Conservation (phyloP, 495 filamentous ascomycete species). For the Neurospora terricola region DNA sequence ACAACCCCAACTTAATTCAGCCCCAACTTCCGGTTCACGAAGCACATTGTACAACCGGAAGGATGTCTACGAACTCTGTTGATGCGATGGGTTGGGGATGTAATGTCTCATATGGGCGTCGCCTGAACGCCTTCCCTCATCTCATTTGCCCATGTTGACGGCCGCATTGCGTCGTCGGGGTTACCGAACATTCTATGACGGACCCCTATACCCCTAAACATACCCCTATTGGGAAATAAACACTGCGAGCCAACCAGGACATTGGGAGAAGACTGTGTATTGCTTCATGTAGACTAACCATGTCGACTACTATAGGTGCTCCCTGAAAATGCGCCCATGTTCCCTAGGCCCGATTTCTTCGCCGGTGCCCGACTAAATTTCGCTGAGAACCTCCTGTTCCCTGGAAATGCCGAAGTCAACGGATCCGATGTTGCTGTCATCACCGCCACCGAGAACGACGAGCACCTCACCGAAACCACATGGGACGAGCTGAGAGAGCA, state of each 20-base stretch:
- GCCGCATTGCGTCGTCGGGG: neutral
- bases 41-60: neutral
- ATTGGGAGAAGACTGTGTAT: neutral
- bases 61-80: neutral
- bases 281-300: neutral
- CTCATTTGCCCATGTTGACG: neutral
- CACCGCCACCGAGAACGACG: slow-evolving; percentile 57
- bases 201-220: neutral
- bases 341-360: slow-evolving; percentile 81
- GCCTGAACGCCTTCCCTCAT: neutral
- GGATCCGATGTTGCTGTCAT: slow-evolving; percentile 60
- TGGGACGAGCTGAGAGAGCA: slow-evolving; percentile 74
- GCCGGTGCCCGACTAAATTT: slow-evolving; percentile 71
- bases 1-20: neutral
- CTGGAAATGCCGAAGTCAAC: slow-evolving; percentile 35
- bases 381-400: slow-evolving; percentile 84
- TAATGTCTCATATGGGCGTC: neutral
- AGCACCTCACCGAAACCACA: slow-evolving; percentile 53
- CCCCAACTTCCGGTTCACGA: slow-evolving; percentile 2
- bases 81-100: neutral
- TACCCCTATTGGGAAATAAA: neutral
- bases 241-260: neutral
- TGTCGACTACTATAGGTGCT: slow-evolving; percentile 48
- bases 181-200: neutral
- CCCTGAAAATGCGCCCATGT: slow-evolving; percentile 54